These are phyloP conservation scores for Metschnikowia drakensbergensis DNA, from an alignment of 805 yeast species.

Conservation along the genomic window DNA sequence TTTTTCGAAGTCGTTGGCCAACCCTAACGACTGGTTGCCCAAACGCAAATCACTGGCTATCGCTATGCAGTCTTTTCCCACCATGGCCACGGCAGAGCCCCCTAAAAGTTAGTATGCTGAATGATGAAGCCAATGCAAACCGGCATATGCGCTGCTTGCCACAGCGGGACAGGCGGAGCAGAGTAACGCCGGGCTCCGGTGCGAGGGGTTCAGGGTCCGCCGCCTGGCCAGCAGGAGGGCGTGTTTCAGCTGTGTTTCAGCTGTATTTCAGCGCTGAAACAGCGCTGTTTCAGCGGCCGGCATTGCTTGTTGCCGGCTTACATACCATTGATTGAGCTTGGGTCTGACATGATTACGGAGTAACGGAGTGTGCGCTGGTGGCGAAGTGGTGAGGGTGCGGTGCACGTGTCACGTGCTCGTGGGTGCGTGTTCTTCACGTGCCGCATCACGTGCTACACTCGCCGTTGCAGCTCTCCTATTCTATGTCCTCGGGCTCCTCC, in stretches of 20 bases:
- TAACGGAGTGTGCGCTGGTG: conserved; percentile 1
- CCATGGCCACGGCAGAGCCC: conserved; percentile 98
- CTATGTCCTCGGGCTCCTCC: conserved; percentile 31
- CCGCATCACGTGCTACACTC: conserved; percentile 48
- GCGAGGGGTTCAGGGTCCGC: too few species aligned
- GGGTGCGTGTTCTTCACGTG: conserved; percentile 3
- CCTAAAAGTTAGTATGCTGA: conserved; percentile 39
- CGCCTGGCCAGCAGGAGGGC: too few species aligned
- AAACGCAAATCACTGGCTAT: conserved; percentile 93
- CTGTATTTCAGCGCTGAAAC: not conserved
- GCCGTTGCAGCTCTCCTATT: not conserved
- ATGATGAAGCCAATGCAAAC: too few species aligned
- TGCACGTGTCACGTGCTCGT: not conserved
- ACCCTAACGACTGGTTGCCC: conserved; percentile 90
- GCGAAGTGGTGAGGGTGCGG: conserved; percentile 6
- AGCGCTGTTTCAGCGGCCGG: too few species aligned
- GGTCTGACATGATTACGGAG: conserved; percentile 55
- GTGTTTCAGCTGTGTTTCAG: not conserved
- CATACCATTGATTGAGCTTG: conserved; percentile 71
- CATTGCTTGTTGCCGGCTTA: conserved; percentile 6
- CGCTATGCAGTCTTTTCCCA: conserved; percentile 97
- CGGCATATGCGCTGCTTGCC: too few species aligned
- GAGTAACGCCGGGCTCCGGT: too few species aligned
- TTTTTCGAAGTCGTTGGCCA: conserved; percentile 90
- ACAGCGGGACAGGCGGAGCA: too few species aligned